Conservation (phyloP, 129 eudicot genomes). For the Solidago caesia region DNA sequence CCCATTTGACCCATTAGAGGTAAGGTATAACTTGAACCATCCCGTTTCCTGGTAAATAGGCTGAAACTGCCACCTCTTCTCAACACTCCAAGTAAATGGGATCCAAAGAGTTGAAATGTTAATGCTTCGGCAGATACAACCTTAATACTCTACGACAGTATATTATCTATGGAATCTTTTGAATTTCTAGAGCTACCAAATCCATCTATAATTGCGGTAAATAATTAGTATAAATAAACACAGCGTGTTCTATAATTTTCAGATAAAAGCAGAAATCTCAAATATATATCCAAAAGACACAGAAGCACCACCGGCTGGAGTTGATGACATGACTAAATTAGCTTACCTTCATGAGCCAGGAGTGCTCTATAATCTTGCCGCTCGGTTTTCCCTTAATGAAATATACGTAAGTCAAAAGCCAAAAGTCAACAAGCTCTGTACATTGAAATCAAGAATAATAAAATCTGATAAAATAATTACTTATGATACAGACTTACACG, state of each 20-base stretch:
- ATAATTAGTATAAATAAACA: background rate
- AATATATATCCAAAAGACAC: constrained; percentile 86
- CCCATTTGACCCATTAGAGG: background rate
- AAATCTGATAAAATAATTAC: constrained; percentile 18
- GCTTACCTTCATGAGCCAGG: constrained; percentile 98
- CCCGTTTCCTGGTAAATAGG: background rate
- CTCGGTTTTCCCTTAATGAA: constrained; percentile 74
- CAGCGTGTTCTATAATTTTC: constrained; percentile 25
- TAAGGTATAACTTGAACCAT: background rate
- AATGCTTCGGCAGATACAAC: background rate
- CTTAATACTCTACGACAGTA: background rate
- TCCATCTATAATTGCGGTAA: background rate
- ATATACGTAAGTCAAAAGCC: constrained; percentile 57
- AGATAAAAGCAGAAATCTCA: constrained; percentile 72
- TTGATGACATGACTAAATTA: constrained; percentile 92
- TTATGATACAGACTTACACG: constrained; percentile 64
- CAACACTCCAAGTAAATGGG: background rate
- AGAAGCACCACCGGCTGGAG: constrained; percentile 94
- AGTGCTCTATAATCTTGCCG: constrained; percentile 77
- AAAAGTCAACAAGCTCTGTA: background rate
- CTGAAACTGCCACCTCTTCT: background rate
- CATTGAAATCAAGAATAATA: constrained; percentile 2
- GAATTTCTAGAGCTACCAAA: background rate
- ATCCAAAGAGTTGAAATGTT: background rate
- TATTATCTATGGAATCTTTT: background rate